Percentiles rank a stretch among this genome's conserved stretches.
These are phyloP conservation scores for Debaryomyces sp. DNA, from an alignment of 1,139 yeast genomes.

Conservation along the genomic window DNA sequence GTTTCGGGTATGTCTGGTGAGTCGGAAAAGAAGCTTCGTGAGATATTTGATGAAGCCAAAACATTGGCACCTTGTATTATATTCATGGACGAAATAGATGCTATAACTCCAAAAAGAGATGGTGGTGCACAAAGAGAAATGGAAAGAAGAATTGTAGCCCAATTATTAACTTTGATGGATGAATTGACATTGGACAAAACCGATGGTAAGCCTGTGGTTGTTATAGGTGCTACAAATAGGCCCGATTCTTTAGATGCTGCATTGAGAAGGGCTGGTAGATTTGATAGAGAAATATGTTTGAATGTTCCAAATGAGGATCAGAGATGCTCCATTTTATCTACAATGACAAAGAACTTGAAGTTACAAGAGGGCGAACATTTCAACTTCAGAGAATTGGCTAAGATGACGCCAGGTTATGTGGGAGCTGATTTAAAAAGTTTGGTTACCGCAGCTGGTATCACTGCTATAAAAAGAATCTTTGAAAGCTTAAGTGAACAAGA, in stretches of 20 bases:
- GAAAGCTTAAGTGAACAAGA: slow-evolving; percentile 43
- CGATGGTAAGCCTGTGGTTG: slow-evolving; percentile 82
- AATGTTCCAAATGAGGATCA: slow-evolving; percentile 91
- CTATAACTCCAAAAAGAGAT: slow-evolving; percentile 97
- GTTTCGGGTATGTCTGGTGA: slow-evolving; percentile 99
- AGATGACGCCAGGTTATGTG: slow-evolving; percentile 95
- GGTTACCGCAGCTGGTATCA: slow-evolving; percentile 93
- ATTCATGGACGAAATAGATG: slow-evolving; percentile 95
- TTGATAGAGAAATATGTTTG: slow-evolving; percentile 57
- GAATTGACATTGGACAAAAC: slow-evolving; percentile 87
- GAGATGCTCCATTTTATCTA: slow-evolving; percentile 71
- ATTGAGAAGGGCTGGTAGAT: slow-evolving; percentile 51
- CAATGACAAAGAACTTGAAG: slow-evolving; percentile 70
- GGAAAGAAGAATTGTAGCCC: slow-evolving; percentile 98
- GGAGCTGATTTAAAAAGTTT: slow-evolving; percentile 96
- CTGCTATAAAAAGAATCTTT: slow-evolving; percentile 91
- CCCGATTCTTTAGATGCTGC: slow-evolving; percentile 54
- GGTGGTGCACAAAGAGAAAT: slow-evolving; percentile 95
- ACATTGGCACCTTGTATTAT: slow-evolving; percentile 87
- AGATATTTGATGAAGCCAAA: slow-evolving; percentile 91
- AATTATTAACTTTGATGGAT: slow-evolving; percentile 90
- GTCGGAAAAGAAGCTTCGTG: slow-evolving; percentile 90
- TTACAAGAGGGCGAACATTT: slow-evolving; percentile 60
- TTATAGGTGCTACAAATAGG: slow-evolving; percentile 52
- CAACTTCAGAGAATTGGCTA: slow-evolving; percentile 75